A percentile compares a stretch with the other conserved stretches of the same genome.
Evolutionary conservation across 352 stramenopile species (phyloP).

Genomic region (Thraustochytrium striatum): DNA sequence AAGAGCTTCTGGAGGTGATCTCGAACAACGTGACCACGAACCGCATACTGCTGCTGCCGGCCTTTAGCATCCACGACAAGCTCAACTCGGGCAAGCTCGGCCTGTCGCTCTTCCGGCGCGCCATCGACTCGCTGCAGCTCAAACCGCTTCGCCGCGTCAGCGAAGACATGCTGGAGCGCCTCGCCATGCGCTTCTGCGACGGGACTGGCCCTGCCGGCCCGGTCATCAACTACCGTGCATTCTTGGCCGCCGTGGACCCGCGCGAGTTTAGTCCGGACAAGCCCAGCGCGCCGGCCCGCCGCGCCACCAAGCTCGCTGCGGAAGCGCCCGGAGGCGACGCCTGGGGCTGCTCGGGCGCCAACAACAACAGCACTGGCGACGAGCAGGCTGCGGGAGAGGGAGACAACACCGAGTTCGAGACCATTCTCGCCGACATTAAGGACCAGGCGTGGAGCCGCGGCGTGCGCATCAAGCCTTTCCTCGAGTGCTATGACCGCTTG

Average conservation of each 20-base stretch:
- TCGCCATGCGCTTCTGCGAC: background rate
- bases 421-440: background rate
- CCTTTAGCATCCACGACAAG: slow-evolving; percentile 4
- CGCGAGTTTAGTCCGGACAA: no score
- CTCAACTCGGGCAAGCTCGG: slow-evolving; percentile 13
- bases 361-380: background rate
- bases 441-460: background rate
- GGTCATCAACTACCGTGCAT: slow-evolving; percentile 20
- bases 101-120: slow-evolving; percentile 1
- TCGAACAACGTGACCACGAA: background rate
- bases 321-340: background rate
- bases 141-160: background rate
- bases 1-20: background rate
- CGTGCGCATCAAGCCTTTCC: background rate
- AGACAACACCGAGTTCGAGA: background rate
- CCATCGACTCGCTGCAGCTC: slow-evolving; percentile 18
- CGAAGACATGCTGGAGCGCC: background rate
- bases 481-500: background rate
- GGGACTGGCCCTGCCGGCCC: background rate
- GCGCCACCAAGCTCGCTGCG: no score
- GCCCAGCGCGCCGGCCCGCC: no score
- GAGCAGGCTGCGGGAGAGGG: background rate
- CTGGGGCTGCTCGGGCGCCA: background rate
- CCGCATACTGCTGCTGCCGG: background rate
- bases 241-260: background rate